phyloP scores from a whole-genome alignment of 2,329 filamentous ascomycete genomes.

The Claviceps pazoutovae region DNA sequence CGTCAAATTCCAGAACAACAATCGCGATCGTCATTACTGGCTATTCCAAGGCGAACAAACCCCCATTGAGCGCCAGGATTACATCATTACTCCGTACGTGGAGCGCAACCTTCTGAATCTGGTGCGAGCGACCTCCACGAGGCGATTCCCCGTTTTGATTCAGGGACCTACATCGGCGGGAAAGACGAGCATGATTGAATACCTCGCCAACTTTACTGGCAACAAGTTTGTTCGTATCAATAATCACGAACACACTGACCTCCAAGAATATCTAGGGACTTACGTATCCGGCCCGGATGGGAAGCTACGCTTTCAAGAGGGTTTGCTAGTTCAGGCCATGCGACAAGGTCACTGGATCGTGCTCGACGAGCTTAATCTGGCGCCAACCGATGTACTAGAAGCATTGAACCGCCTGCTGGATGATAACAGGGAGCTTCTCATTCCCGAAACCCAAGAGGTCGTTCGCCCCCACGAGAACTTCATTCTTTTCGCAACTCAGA shows the following conservation, averaged over 20 bases:
- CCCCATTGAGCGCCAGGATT: conserved; percentile 61
- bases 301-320: conserved; percentile 81
- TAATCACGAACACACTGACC: conserved; percentile 96
- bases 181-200: conserved; percentile 99
- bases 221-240: conserved; percentile 98
- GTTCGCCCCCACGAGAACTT: conserved; percentile 89
- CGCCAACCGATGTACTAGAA: conserved; percentile 92
- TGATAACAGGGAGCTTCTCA: conserved; percentile 88
- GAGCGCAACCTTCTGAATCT: conserved; percentile 90
- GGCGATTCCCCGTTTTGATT: conserved; percentile 83
- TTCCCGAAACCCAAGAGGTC: conserved; percentile 91
- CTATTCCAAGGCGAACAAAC: conserved; percentile 59
- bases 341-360: conserved; percentile 95
- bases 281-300: conserved; percentile 82
- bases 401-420: conserved; percentile 90
- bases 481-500: conserved; percentile 96
- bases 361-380: conserved; percentile 90
- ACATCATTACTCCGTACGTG: conserved; percentile 93
- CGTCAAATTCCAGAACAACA: conserved; percentile 59
- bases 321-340: conserved; percentile 81
- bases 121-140: conserved; percentile 81
- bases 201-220: conserved; percentile 88
- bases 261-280: conserved; percentile 93
- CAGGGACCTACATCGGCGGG: conserved; percentile 95
- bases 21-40: conserved; percentile 67